Evolutionary conservation across 352 stramenopile species (phyloP), one percentile per base, ranked within the genome.

Genomic region (Globisporangium nagaii): DNA sequence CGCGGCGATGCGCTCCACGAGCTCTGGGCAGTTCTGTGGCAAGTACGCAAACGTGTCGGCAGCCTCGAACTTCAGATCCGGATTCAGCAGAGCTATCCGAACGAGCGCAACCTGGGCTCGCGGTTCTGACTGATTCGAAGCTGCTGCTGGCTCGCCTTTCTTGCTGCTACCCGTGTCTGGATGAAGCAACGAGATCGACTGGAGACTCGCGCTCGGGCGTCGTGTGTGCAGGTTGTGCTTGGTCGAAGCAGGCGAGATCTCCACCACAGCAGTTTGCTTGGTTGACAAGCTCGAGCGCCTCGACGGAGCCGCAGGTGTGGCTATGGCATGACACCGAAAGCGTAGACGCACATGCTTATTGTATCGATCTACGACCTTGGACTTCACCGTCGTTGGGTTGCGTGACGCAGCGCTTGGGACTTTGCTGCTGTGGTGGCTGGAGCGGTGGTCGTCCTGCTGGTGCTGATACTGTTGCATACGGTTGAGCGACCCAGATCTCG

Each of bases 21-120:
- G 53, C 1, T 63, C 57, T 0, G 47, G 15, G 20, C 65, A 35
- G 64, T 97, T 97, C 9, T 76, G 74, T 2, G 88, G 86, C 22
- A 93, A 69, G 19, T 97, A 75, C 5, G 78, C 86, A 28, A 97
- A 65, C 17, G 92, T 95, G 51, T 96, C 91, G 3, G 84, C 90
- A n/a, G 80, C 91, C 17, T 77, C 59, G 56, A 90, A 98, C 6
- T 58, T 73, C 20, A 86, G 44, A 2, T 75, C 68, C 3, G 75
- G 64, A 10, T 77, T 60, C 20, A 73, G 36, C 1, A 95, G 60
- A 11, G 65, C 62, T 22, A 96, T 56, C 36, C 85, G 72, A 4
- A 88, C 60, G 2, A 68, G 56, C 57, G 79, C 53, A 28, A 65
- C 49, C n/a, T 71, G 51, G 30, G 40, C 63, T 22, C 13, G 17